phyloP scores from a whole-genome alignment of 2,329 filamentous ascomycete species.

The Ophiostoma ulmi region DNA sequence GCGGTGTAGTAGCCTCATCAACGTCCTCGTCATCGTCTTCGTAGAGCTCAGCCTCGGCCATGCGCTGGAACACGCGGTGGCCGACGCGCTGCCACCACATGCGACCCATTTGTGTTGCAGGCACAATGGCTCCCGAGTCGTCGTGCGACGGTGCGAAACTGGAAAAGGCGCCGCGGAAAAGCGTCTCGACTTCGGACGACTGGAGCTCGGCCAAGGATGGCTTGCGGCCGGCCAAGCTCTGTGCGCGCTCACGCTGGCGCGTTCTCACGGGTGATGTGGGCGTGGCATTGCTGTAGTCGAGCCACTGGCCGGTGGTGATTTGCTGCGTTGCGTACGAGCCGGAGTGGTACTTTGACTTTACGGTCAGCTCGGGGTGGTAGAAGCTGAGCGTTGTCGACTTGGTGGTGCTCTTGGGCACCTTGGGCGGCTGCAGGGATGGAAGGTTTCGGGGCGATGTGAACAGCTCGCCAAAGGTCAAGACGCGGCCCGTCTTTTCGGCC shows the following conservation, averaged over 20 bases:
- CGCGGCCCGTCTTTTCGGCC: slow-evolving; percentile 46
- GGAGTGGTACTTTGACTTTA: slow-evolving; percentile 50
- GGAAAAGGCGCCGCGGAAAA: slow-evolving; percentile 73
- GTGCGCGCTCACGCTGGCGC: slow-evolving; percentile 66
- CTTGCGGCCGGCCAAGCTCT: slow-evolving; percentile 60
- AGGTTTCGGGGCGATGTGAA: slow-evolving; percentile 65
- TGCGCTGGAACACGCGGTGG: slow-evolving; percentile 58
- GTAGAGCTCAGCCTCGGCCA: slow-evolving; percentile 50
- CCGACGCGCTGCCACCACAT: slow-evolving; percentile 74
- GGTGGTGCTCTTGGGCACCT: slow-evolving; percentile 64
- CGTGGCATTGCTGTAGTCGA: slow-evolving; percentile 62
- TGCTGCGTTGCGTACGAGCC: slow-evolving; percentile 62
- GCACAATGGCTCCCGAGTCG: slow-evolving; percentile 64
- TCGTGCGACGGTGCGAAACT: slow-evolving; percentile 74
- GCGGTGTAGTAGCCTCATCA: slow-evolving; percentile 33
- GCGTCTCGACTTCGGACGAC: slow-evolving; percentile 63
- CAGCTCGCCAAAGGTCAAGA: slow-evolving; percentile 64
- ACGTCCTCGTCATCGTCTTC: slow-evolving; percentile 32
- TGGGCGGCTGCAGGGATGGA: slow-evolving; percentile 63
- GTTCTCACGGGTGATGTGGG: slow-evolving; percentile 50
- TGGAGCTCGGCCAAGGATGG: slow-evolving; percentile 53
- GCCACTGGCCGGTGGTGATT: slow-evolving; percentile 62
- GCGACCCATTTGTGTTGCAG: slow-evolving; percentile 60
- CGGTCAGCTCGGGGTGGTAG: slow-evolving; percentile 39
- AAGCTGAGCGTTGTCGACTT: slow-evolving; percentile 47